Evolutionary conservation across 2,329 filamentous ascomycete genomes (phyloP).

Genomic region (Cladobotryum protrusum): DNA sequence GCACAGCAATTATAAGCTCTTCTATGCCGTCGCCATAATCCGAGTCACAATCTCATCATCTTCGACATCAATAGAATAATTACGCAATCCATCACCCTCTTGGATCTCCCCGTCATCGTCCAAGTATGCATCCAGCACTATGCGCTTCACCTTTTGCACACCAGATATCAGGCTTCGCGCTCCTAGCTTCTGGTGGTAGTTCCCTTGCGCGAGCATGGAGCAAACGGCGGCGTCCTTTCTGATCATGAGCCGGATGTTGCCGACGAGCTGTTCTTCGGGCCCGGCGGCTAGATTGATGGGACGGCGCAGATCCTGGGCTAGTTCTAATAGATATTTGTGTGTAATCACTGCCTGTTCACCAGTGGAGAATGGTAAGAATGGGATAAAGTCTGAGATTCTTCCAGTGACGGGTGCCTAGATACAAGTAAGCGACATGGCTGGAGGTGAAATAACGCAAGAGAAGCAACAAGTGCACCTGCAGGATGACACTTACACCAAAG

Average conservation of each 20-base stretch:
- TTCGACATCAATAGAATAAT: conserved; percentile 3
- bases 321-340: conserved; percentile 5
- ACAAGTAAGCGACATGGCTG: not conserved
- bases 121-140: conserved; percentile 6
- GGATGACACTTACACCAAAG: not conserved
- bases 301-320: conserved; percentile 2
- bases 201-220: conserved; percentile 1
- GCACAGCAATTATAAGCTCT: too few species aligned
- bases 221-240: not conserved
- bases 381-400: conserved; percentile 8
- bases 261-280: conserved; percentile 3
- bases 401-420: conserved; percentile 8
- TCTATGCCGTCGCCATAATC: too few species aligned
- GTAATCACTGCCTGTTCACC: conserved; percentile 12
- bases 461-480: not conserved
- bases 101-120: conserved; percentile 7
- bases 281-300: not conserved
- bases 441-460: not conserved
- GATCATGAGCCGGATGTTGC: conserved; percentile 3
- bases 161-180: conserved; percentile 6
- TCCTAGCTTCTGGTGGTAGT: conserved; percentile 6
- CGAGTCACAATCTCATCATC: not conserved
- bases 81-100: not conserved
- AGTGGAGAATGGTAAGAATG: conserved; percentile 2
- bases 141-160: conserved; percentile 4